phyloP scores from a whole-genome alignment of 2,329 filamentous ascomycete genomes.

The Sarocladium brachiariae region DNA sequence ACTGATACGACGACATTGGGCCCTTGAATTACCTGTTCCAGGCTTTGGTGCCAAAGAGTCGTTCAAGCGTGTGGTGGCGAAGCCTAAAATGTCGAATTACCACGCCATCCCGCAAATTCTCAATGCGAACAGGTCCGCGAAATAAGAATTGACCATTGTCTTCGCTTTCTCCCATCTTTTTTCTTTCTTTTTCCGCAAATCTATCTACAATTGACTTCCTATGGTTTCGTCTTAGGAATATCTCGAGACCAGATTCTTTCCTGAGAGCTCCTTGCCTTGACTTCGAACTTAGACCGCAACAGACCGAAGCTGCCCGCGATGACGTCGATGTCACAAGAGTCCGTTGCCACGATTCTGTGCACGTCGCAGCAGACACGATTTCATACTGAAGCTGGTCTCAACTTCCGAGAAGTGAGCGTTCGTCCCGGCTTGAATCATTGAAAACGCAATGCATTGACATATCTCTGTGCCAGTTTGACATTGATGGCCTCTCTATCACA shows the following conservation, averaged over 20 bases:
- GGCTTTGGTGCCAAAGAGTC: too few relatives aligned
- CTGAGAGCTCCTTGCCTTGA: too few relatives aligned
- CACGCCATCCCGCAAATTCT: too few relatives aligned
- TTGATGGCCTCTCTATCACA: conserved; percentile 66
- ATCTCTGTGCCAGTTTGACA: conserved; percentile 33
- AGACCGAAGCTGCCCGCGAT: conserved; percentile 21
- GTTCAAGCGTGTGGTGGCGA: too few relatives aligned
- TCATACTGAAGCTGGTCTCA: conserved; percentile 45
- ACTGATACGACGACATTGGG: not conserved
- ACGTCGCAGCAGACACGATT: conserved; percentile 63
- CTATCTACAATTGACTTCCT: not conserved
- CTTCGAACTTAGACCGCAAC: not conserved
- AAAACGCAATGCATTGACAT: too few relatives aligned
- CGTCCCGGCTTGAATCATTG: not conserved
- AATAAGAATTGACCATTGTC: not conserved
- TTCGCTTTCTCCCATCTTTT: too few relatives aligned
- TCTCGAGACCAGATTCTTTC: too few relatives aligned
- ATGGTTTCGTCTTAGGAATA: not conserved
- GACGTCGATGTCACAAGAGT: conserved; percentile 43
- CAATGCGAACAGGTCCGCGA: too few relatives aligned
- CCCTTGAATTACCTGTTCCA: too few relatives aligned
- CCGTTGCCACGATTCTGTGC: conserved; percentile 49
- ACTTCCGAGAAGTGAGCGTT: conserved; percentile 46
- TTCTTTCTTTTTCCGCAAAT: too few relatives aligned
- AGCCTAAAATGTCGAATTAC: too few relatives aligned